These are phyloP conservation scores for Heliocybe sulcata DNA, from an alignment of 1,284 basidiomycete species.

Conservation along the genomic window DNA sequence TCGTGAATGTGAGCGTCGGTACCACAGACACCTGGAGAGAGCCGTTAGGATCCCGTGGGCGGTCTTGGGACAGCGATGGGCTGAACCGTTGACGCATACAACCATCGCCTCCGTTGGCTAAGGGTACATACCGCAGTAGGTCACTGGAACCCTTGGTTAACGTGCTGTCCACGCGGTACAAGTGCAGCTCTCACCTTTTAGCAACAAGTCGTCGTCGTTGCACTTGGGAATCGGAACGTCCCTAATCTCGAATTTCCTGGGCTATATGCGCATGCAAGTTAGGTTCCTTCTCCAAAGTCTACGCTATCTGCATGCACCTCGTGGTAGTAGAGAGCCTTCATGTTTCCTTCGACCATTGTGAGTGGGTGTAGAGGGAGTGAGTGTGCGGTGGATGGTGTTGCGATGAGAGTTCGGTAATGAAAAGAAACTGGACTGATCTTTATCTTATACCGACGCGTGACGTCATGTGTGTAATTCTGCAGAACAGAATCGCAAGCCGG, in stretches of 20 bases:
- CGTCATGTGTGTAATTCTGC: too few species aligned
- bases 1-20: constrained; percentile 55
- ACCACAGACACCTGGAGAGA: constrained; percentile 36
- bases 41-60: constrained; percentile 10
- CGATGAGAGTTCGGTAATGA: too few species aligned
- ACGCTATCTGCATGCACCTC: constrained; percentile 1
- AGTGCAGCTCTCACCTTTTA: constrained; percentile 34
- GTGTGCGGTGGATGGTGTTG: not conserved
- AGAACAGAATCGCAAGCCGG: too few species aligned
- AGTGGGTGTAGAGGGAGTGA: too few species aligned
- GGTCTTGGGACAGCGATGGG: constrained; percentile 11
- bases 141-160: not conserved
- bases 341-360: constrained; percentile 1
- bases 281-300: not conserved
- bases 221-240: constrained; percentile 37
- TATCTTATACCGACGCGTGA: not conserved
- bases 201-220: constrained; percentile 42
- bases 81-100: not conserved
- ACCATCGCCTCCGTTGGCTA: not conserved
- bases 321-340: constrained; percentile 11
- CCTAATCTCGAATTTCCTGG: constrained; percentile 25
- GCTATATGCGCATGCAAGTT: constrained; percentile 12
- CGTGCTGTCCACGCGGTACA: not conserved
- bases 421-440: not conserved
- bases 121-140: not conserved